A percentile compares a stretch with the other conserved stretches of the same genome.
Conservation (phyloP, 768 basidiomycete species). For the Mycena leptocephala region DNA sequence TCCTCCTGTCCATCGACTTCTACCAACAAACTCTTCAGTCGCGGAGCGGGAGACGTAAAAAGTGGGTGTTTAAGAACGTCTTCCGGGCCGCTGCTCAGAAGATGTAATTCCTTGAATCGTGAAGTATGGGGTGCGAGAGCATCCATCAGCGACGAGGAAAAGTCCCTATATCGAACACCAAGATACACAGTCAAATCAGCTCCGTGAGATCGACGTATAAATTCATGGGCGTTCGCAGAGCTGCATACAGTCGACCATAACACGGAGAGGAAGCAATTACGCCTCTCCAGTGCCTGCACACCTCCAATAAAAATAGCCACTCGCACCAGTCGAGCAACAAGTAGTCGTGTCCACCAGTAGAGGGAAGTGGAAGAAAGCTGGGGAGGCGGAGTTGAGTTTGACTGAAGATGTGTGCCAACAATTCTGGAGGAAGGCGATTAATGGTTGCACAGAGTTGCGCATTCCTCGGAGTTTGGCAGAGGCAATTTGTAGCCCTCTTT, state of each 20-base stretch:
- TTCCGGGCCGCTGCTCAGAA: neutral
- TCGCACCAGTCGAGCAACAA: neutral
- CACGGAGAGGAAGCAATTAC: slow-evolving; percentile 30
- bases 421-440: slow-evolving; percentile 33
- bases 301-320: slow-evolving; percentile 15
- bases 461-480: slow-evolving; percentile 12
- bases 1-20: neutral
- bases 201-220: slow-evolving; percentile 24
- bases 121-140: neutral
- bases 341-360: neutral
- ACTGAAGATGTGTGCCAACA: slow-evolving; percentile 26
- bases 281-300: slow-evolving; percentile 38
- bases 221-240: neutral
- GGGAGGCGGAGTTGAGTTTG: slow-evolving; percentile 1
- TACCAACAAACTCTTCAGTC: slow-evolving; percentile 25
- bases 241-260: slow-evolving; percentile 30
- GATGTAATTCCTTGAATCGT: slow-evolving; percentile 22
- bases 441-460: slow-evolving; percentile 26
- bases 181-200: slow-evolving; percentile 31
- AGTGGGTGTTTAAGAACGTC: slow-evolving; percentile 12
- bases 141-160: slow-evolving; percentile 2
- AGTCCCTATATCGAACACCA: slow-evolving; percentile 1
- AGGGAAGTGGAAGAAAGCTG: slow-evolving; percentile 24
- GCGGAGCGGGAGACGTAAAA: slow-evolving; percentile 22
- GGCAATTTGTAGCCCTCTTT: slow-evolving; percentile 1